A percentile compares a stretch with the other conserved stretches of the same genome.
Conservation (phyloP, 345 rosid genomes). For the Trapa bicornis region DNA sequence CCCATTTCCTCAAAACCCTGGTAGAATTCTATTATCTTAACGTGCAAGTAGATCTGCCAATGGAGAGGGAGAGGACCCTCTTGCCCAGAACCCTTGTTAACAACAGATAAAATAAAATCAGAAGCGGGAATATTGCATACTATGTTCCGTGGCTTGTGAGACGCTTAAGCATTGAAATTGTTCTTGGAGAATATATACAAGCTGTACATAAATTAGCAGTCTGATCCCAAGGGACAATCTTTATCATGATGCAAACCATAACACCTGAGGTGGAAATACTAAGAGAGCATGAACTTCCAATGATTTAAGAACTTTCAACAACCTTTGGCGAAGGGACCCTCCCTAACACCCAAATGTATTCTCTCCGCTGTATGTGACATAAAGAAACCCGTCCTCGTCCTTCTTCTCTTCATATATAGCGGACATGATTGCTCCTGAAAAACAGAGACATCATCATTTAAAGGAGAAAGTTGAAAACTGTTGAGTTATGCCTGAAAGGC, state of each 20-base stretch:
- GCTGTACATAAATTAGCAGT: slow-evolving; percentile 22
- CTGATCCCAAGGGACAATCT: slow-evolving; percentile 9
- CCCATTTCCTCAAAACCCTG: too few species aligned
- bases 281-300: background rate
- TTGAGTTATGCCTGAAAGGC: too few species aligned
- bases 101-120: too few species aligned
- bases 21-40: too few species aligned
- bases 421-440: slow-evolving; percentile 64
- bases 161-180: background rate
- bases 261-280: background rate
- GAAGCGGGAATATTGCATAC: too few species aligned
- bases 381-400: slow-evolving; percentile 94
- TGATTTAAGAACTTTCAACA: background rate
- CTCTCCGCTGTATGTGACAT: slow-evolving; percentile 92
- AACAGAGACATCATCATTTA: background rate
- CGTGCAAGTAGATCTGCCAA: too few species aligned
- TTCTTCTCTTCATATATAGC: slow-evolving; percentile 85
- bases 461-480: too few species aligned
- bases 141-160: too few species aligned
- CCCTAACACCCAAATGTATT: slow-evolving; percentile 57
- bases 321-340: background rate
- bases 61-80: too few species aligned
- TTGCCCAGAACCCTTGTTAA: too few species aligned
- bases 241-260: slow-evolving; percentile 5
- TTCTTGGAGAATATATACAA: slow-evolving; percentile 16